Base-by-base conservation (phyloP, 352 stramenopile genomes). In the Pelagophyceae sp. region DNA sequence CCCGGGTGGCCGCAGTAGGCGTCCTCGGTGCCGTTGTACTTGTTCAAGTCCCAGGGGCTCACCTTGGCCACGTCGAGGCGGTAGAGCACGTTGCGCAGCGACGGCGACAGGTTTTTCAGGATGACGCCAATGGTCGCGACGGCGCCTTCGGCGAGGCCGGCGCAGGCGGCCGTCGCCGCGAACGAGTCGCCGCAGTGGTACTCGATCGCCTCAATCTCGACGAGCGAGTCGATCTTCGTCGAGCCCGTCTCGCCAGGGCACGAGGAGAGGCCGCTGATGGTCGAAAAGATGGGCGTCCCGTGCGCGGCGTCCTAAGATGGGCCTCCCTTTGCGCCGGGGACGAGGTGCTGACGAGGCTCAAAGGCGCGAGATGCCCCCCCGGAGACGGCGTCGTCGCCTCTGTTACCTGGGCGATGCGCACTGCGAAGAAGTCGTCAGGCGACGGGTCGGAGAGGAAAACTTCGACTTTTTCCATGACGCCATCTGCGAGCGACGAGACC, bases 281-380 rank as follows among this genome's bases (percentile, higher is more conserved):
- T 65, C 58, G 58, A 33, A 33, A 65, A 65, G 29, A 65, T 65
- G 58, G 58, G 58, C 58, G 58, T 65, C 17, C 58, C 58, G 58
- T 65, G 32, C 17, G 23, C 29, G 17, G 58, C 23, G 29, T 65
- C 58, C 58, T 6, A n/a, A n/a, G n/a, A n/a, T n/a, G n/a, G n/a
- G n/a, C n/a, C n/a, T n/a, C n/a, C n/a, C n/a, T n/a, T n/a, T n/a
- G n/a, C n/a, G n/a, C n/a, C n/a, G n/a, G n/a, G n/a, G n/a, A n/a
- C n/a, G n/a, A n/a, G n/a, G n/a, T n/a, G n/a, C n/a, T n/a, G n/a
- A n/a, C n/a, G n/a, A n/a, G n/a, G n/a, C n/a, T n/a, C n/a, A n/a
- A n/a, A n/a, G n/a, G n/a, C n/a, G n/a, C n/a, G n/a, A n/a, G n/a
- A n/a, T n/a, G n/a, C n/a, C n/a, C n/a, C n/a, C n/a, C n/a, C n/a